Evolutionary conservation across 305 asterid species (phyloP).

Genomic region (Fraxinus sp.): DNA sequence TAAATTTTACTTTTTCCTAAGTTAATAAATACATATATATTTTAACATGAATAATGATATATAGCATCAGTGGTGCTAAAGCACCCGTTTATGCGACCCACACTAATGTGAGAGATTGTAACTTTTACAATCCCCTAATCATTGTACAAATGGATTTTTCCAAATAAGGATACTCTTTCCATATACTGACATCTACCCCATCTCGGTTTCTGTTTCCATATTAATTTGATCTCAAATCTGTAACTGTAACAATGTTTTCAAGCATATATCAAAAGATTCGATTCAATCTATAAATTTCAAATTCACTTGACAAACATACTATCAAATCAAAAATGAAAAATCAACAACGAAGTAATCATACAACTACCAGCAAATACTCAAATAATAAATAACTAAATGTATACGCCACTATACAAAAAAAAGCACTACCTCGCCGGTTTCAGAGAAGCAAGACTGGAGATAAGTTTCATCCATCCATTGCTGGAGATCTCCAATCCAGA

Average conservation of each 20-base stretch:
- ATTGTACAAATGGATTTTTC: too few relatives aligned
- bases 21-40: too few relatives aligned
- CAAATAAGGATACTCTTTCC: neutral
- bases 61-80: too few relatives aligned
- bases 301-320: neutral
- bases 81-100: too few relatives aligned
- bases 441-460: conserved; percentile 75
- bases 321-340: neutral
- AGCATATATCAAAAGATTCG: conserved; percentile 21
- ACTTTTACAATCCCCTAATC: too few relatives aligned
- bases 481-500: conserved; percentile 99
- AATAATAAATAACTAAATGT: neutral
- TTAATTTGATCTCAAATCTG: neutral
- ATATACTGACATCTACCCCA: neutral
- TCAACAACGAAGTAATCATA: neutral
- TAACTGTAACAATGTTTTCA: conserved; percentile 1
- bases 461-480: conserved; percentile 95
- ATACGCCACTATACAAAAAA: neutral
- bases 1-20: neutral
- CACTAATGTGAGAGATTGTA: too few relatives aligned
- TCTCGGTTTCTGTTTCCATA: neutral
- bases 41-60: too few relatives aligned
- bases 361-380: conserved; percentile 8
- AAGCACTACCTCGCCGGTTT: conserved; percentile 64
- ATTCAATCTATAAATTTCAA: conserved; percentile 9